Evolutionary conservation across 345 rosid species (phyloP), one percentile per base, ranked within the genome.

Genomic region (Citrus trifoliata): DNA sequence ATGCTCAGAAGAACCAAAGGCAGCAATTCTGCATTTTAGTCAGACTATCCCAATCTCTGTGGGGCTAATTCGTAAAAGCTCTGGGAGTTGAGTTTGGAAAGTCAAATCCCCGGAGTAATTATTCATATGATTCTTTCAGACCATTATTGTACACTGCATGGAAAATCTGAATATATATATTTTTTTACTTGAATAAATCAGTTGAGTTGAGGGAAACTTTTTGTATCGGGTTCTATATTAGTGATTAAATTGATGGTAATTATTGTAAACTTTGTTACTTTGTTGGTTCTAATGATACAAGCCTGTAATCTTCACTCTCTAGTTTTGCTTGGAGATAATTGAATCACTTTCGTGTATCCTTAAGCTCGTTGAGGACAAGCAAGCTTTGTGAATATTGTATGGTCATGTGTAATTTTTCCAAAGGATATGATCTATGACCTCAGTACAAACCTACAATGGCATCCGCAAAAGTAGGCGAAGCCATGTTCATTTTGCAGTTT

Each of bases 21-120:
- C 37, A 79, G 80, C 21, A 74, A 83, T 69, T 88, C 87, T 66
- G 90, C 88, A 2, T 88, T 88, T 70, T 88, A 80, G 80, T 24
- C 32, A 30, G 67, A 27, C 67, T 10, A 35, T 71, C 25, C 59
- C 2, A 10, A 37, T 51, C 64, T 35, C 35, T 53, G 51, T 2
- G 19, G 8, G 24, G 16, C 71, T 59, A 51, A 30, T 14, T 10
- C 40, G 7, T 3, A 24, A 24, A 32, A 22, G 38, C 42, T 64
- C 32, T 2, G 58, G 60, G 19, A 10, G 59, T 9, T 42, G 40
- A 42, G 37, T 40, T 74, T 21, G 19, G 27, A 21, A 62, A 38
- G 33, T 21, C 7, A 30, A 21, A 32, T 55, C 42, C 27, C 75
- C 3, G 2, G 64, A 48, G 8, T 33, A 13, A 7, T 25, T 61